Evolutionary conservation across 768 basidiomycete genomes (phyloP), one percentile per base, ranked within the genome.

Genomic region (Lactifluus volemus): DNA sequence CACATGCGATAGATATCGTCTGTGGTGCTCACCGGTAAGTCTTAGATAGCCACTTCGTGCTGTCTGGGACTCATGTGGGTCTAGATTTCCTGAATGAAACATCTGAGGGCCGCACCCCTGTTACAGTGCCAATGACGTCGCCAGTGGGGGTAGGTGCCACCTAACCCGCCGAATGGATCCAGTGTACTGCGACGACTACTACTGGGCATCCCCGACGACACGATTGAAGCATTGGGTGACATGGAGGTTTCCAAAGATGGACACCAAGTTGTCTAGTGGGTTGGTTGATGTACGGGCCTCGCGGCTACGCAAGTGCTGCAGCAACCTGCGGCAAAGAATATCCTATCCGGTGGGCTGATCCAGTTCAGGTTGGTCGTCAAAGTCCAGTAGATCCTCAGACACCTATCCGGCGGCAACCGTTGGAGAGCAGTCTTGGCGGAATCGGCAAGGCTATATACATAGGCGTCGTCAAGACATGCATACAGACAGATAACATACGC

Each of bases 361-460:
- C 53, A 75, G 70, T 5, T 78, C 73, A 2, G 84, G 78, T 14
- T 76, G 77, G 66, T 93, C 91, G 72, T 91, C 92, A 72, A 98
- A 94, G 74, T 98, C 94, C 61, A 98, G 85, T 5, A 97, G 76
- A 71, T 98, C 98, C 73, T 98, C 96, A 14, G 93, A 84, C 73
- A 92, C 89, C 73, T 94, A 91, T 10, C 96, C 96, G 3, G 86
- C 85, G 29, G 83, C 92, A 47, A 98, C 88, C 0, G 93, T 67
- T 94, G 86, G n/a, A 98, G 73, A n/a, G n/a, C n/a, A 67, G 89
- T 92, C 69, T 91, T 81, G 25, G 87, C 76, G 2, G 85, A 83
- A 62, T 92, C 90, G 6, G 77, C 78, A 49, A 79, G 73, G 56
- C 82, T 84, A 65, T 8, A 36, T 30, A 17, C 10, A 15, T 21